Base-by-base conservation (phyloP, 2,329 filamentous ascomycete genomes). In the Endoconidiophora polonica region DNA sequence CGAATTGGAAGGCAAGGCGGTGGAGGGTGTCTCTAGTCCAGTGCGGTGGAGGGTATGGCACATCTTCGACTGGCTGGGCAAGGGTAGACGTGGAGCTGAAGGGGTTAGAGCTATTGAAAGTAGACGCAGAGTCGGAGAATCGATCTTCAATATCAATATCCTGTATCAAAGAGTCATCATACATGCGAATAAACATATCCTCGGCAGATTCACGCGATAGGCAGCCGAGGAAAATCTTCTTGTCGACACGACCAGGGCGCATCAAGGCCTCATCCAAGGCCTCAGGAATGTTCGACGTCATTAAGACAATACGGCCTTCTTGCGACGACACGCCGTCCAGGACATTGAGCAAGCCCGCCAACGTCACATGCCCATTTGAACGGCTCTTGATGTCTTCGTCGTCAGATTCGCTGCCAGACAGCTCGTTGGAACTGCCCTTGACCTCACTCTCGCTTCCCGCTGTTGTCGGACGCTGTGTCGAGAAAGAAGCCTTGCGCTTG, bases 311-410 rank as follows among this genome's bases (percentile, higher is more conserved):
- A 43, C 83, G 75, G 23, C 83, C 84, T 64, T 90, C 84, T 57
- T 85, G 82, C 2, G 79, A 83, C 1, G 81, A 82, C 1, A 87
- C 83, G 49, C 86, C 83, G 58, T 93, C 85, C 53, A 93, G 86
- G 52, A 82, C 81, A 62, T 93, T 93, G 47, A 93, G 72, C 1
- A 93, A 71, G 0, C 84, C 84, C 0, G 83, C 85, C 2, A 91
- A 71, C 1, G 82, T 84, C 33, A 53, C 20, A 7, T 45, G 22
- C 16, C 36, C 56, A 18, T 39, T 18, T 4, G 37, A 10, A 36
- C 18, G 46, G 16, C 56, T 53, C 12, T 53, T 58, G 18, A 54
- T 55, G 51, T 55, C 53, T 26, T 51, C 62, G 36, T 63, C 57
- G 44, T 61, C 61, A 10, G 56, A 52, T 38, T 49, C 55, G 38